Conservation (phyloP, 495 filamentous ascomycete genomes). For the Annulohypoxylon bovei region DNA sequence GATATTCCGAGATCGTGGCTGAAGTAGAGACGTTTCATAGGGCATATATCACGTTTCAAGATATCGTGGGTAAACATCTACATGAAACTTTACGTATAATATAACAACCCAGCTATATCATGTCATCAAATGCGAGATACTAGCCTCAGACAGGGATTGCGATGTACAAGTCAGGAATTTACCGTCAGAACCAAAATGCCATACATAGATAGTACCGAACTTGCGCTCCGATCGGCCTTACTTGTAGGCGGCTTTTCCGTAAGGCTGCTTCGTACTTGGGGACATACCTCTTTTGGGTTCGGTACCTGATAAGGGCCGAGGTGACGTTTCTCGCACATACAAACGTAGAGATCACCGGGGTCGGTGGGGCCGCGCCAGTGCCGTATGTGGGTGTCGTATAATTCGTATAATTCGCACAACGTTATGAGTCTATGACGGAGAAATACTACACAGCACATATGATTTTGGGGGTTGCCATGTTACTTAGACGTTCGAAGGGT, state of each 20-base stretch:
- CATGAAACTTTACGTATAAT: background rate
- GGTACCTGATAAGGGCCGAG: conserved; percentile 10
- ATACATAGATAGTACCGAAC: background rate
- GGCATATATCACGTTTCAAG: background rate
- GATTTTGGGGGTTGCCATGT: background rate
- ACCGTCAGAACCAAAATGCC: background rate
- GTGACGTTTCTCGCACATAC: background rate
- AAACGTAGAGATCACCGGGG: background rate
- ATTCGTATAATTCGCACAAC: too few relatives aligned
- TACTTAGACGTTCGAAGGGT: background rate
- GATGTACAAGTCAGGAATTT: background rate
- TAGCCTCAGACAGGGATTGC: background rate
- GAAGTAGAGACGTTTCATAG: background rate
- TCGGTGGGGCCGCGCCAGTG: background rate
- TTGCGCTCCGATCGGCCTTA: background rate
- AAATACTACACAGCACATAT: background rate
- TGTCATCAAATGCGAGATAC: background rate
- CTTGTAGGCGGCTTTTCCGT: background rate
- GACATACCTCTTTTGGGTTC: conserved; percentile 9
- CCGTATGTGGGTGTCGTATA: conserved; percentile 7
- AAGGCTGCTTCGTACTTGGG: conserved; percentile 1
- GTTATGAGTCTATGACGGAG: background rate
- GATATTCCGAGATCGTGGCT: background rate
- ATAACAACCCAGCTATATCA: background rate
- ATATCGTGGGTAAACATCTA: background rate